Percentiles rank a stretch among this genome's conserved stretches.
These are phyloP conservation scores for Mortierella sp. DNA, from an alignment of 371 early-diverging fungal species.

Conservation along the genomic window DNA sequence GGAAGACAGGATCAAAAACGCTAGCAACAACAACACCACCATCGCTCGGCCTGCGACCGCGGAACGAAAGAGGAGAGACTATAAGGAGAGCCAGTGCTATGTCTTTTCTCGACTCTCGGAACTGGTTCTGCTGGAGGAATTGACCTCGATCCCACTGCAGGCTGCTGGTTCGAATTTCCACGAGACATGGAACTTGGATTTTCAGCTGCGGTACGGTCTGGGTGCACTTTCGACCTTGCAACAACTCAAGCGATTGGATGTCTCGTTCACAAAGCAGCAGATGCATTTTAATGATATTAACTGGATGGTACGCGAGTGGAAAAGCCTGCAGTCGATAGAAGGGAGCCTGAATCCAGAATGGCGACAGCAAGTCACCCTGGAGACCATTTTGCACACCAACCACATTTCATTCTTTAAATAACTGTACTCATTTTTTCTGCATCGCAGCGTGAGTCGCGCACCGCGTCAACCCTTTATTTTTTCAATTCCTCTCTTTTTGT, in stretches of 20 bases:
- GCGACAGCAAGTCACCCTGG: not conserved
- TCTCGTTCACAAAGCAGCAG: conserved; percentile 13
- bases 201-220: not conserved
- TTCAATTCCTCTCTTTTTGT: not conserved
- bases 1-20: not conserved
- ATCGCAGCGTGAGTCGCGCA: not conserved
- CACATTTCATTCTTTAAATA: conserved; percentile 1
- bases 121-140: conserved; percentile 5
- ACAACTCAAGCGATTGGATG: not conserved
- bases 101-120: conserved; percentile 11
- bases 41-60: not conserved
- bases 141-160: conserved; percentile 12
- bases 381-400: not conserved
- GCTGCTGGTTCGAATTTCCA: conserved; percentile 2
- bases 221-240: not conserved
- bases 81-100: conserved; percentile 1
- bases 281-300: not conserved
- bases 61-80: conserved; percentile 3
- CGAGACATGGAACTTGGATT: conserved; percentile 10
- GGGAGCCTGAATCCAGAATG: not conserved
- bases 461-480: not conserved
- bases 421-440: not conserved
- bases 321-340: conserved; percentile 6
- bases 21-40: no score
- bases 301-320: conserved; percentile 12